Percentiles rank a stretch among this genome's conserved stretches.
phyloP scores from a whole-genome alignment of 495 filamentous ascomycete genomes.

The Aspergillus asperescens region DNA sequence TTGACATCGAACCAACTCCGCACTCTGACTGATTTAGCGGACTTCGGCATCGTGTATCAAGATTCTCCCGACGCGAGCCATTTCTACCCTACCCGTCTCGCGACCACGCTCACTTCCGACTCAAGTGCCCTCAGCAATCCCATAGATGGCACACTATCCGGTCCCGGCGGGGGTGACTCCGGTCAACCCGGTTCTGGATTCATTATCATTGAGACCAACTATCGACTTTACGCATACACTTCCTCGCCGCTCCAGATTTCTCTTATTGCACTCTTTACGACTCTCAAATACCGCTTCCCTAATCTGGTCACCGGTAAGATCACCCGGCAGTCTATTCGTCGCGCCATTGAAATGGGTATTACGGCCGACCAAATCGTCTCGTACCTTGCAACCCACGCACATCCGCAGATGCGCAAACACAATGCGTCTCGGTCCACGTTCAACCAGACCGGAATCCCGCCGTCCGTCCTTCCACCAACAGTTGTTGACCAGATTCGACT shows the following conservation, averaged over 20 bases:
- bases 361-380: constrained; percentile 89
- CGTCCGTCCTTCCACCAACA: constrained; percentile 77
- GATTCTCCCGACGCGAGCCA: constrained; percentile 50
- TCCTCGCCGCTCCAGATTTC: constrained; percentile 87
- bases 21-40: constrained; percentile 78
- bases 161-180: constrained; percentile 29
- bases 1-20: constrained; percentile 74
- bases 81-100: constrained; percentile 92
- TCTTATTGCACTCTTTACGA: constrained; percentile 83
- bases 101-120: constrained; percentile 89
- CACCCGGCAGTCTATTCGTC: constrained; percentile 76
- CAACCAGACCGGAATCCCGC: constrained; percentile 32
- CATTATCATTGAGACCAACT: constrained; percentile 98
- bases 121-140: constrained; percentile 51
- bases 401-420: constrained; percentile 79
- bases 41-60: constrained; percentile 88
- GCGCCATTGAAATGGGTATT: constrained; percentile 85
- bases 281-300: constrained; percentile 79
- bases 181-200: constrained; percentile 60
- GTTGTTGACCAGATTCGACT: constrained; percentile 96
- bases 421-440: constrained; percentile 43
- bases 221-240: constrained; percentile 95
- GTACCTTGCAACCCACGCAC: constrained; percentile 83
- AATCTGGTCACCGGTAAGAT: constrained; percentile 88
- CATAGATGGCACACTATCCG: constrained; percentile 31